Base-by-base conservation (phyloP, 169 alveolate genomes). In the Plasmodium falciparum region DNA sequence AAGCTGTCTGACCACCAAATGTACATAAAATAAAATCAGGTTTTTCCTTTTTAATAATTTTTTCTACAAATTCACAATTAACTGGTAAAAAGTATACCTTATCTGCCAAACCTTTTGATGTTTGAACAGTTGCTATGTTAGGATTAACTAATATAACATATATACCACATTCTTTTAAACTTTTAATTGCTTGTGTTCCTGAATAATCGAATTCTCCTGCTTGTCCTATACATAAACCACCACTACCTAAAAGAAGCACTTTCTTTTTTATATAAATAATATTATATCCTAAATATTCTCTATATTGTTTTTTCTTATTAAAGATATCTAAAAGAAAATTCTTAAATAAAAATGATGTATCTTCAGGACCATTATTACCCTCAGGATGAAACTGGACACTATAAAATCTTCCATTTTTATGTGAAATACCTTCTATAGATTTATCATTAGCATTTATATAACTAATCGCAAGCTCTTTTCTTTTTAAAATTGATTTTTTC, bases 161-260 rank as follows among this genome's bases (percentile, higher is more conserved):
- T 47, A 96, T 93, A 49, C 96, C 97, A 63, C 96, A 80, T 74
- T 96, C 97, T 88, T 93, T 94, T 73, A 96, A 88, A 17, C 97
- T 97, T 92, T 96, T 96, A 45, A 96, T 95, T 20, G 97, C 97
- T 88, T 96, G 98, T 6, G 95, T 88, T 29, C 98, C 98, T 22
- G 97, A 93, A 94, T 96, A 96, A 88, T 96, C 98, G 70, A 96
- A 96, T 78, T 96, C 98, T 0, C 98, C 98, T 2, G 98, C 98
- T 74, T 96, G 98, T 17, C 98, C 98, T 43, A 96, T 96, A 73
- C 97, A 93, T 24, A 96, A 89, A 12, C 97, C 97, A 24, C 97
- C 97, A 15, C 96, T 91, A n/a, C 97, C 94, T 29, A 94, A 74
- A 49, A 94, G 92, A 58, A 93, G 86, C 17, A 94, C 95, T 62